A percentile compares a stretch with the other conserved stretches of the same genome.
Evolutionary conservation across 164 flowering plant genomes (phyloP).

Genomic region (Nymphaea thermarum): DNA sequence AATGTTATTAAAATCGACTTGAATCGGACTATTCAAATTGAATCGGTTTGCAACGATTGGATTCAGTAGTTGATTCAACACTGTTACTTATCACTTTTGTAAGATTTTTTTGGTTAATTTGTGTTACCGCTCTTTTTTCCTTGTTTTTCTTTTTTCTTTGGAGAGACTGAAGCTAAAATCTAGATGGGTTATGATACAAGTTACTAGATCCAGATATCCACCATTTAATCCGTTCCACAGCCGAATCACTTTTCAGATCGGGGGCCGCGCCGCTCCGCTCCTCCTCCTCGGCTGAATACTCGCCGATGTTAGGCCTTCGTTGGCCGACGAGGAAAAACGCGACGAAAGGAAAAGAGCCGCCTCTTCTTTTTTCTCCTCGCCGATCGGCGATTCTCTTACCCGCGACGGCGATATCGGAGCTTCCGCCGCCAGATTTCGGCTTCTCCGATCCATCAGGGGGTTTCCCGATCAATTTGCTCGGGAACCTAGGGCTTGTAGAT

Average conservation of each 20-base stretch:
- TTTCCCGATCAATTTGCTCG: not conserved
- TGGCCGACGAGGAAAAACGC: not conserved
- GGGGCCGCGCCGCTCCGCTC: too few species aligned
- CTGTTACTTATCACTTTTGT: too few species aligned
- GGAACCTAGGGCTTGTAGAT: not conserved
- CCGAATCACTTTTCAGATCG: not conserved
- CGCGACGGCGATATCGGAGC: not conserved
- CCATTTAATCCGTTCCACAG: not conserved
- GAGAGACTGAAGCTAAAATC: too few species aligned
- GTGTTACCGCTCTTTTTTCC: too few species aligned
- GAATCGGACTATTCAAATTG: too few species aligned
- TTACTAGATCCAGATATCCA: not conserved
- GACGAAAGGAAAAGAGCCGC: not conserved
- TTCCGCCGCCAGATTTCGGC: not conserved
- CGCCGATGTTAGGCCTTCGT: not conserved
- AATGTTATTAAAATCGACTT: too few species aligned
- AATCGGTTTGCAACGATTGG: too few species aligned
- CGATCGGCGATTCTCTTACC: not conserved
- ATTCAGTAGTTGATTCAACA: too few species aligned
- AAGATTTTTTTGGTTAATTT: too few species aligned
- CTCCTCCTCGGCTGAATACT: not conserved
- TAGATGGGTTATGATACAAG: too few species aligned
- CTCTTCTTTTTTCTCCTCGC: not conserved
- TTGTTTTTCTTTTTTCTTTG: too few species aligned
- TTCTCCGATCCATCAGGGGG: not conserved